phyloP scores from a whole-genome alignment of 2,329 filamentous ascomycete species.

The Rhexocercosporidium sp. region DNA sequence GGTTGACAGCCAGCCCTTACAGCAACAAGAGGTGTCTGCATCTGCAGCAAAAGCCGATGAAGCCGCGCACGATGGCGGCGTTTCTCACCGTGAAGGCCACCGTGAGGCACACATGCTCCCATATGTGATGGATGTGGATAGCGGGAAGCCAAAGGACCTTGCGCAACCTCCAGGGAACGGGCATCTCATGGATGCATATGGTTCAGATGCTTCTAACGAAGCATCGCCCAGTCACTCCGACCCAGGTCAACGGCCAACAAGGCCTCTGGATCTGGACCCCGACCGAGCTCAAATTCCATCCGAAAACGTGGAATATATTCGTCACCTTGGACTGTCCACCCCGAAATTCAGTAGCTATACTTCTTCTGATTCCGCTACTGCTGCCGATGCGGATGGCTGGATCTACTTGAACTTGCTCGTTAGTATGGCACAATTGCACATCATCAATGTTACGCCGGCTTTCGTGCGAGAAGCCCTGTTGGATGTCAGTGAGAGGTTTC shows the following conservation, averaged over 20 bases:
- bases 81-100: conserved; percentile 40
- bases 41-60: conserved; percentile 51
- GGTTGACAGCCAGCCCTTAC: conserved; percentile 35
- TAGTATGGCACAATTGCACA: conserved; percentile 84
- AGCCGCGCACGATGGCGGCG: conserved; percentile 31
- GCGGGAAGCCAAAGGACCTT: conserved; percentile 31
- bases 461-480: conserved; percentile 76
- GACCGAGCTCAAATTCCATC: conserved; percentile 75
- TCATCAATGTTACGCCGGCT: conserved; percentile 78
- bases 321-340: conserved; percentile 71
- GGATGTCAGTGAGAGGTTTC: conserved; percentile 75
- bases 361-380: conserved; percentile 58
- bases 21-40: conserved; percentile 57
- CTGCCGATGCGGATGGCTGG: conserved; percentile 74
- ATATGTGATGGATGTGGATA: conserved; percentile 28
- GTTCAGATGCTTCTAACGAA: conserved; percentile 24
- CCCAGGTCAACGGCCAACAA: conserved; percentile 76
- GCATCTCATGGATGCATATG: background rate
- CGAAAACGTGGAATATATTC: conserved; percentile 82
- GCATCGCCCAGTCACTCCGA: conserved; percentile 37
- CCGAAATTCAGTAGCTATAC: conserved; percentile 57
- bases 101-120: conserved; percentile 49
- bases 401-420: conserved; percentile 81
- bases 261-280: conserved; percentile 77
- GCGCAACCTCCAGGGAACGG: background rate